Base-by-base conservation (phyloP, 371 early-diverging fungal genomes). In the Syncephalis plumigaleata region DNA sequence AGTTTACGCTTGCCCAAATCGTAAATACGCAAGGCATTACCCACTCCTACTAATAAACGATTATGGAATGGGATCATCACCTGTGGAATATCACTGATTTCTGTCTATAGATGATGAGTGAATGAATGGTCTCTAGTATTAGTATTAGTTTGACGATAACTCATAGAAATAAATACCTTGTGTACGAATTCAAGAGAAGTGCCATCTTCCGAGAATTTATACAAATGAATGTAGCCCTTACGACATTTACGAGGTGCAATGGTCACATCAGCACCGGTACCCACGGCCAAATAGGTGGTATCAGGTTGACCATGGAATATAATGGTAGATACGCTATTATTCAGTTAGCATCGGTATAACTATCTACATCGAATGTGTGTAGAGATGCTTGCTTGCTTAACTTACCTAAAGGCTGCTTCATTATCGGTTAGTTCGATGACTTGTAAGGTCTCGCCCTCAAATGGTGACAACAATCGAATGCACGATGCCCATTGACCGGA, bases 1-100 rank as follows among this genome's bases (percentile, higher is more conserved):
- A 98, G 61, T 64, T 85, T 85, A 62, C 81, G 79, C 57, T 81
- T 83, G 22, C 98, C 98, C 13, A 91, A 52, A 51, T 89, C 96
- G 55, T 93, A 98, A 42, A 96, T 79, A 17, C 93, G 74, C 15
- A 98, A 66, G 0, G 73, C 66, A 55, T 79, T 77, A 18, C 95
- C 95, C 47, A 89, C 70, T 21, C 89, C 94, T 3, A 86, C 96
- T 39, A 91, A 57, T 40, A 95, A 61, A 18, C 82, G 70, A 4
- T 93, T 95, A 60, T 87, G 85, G 77, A 96, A 96, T 20, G 76
- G 65, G 26, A 79, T 59, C 26, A 98, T 49, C 0, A 89, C 87
- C 46, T 75, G 66, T 3, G 94, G 93, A 7, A 87, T 70, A 31
- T 80, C 90, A 39, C n/a, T 31, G 11, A 31, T 31, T 11, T 31